Evolutionary conservation across 108 stramenopile species (phyloP), one percentile per base, ranked within the genome.

Genomic region (Skeletonema menzelii): DNA sequence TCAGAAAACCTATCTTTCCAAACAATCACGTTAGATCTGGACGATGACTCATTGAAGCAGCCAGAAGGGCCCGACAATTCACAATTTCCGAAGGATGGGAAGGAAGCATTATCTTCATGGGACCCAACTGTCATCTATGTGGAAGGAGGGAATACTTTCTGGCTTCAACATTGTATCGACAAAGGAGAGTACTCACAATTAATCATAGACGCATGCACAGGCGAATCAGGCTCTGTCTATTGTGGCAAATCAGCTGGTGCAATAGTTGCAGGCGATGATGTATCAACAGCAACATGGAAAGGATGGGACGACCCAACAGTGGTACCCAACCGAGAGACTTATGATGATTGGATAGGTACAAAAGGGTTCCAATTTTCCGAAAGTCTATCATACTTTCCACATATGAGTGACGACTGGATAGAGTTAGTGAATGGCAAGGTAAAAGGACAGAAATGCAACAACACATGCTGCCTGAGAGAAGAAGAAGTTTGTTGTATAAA

Each of bases 141-240:
- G 14, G 88, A 94, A 75, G 95, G 95, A 8, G 95, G 95, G 10
- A 96, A 96, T 60, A 93, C 95, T 12, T 96, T 96, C 74, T 94
- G 92, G 92, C 83, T 95, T 73, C 83, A 92, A 32, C 88, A 93
- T 67, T 95, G 95, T 67, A 85, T 95, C 67, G 87, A 87, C 44
- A 86, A 85, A 20, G 84, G 87, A 19, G 60, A 75, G n/a, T 66
- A 83, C 24, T 42, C 63, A 20, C 12, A 19, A 26, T 40, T 69
- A 32, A 62, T 91, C n/a, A 63, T 71, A 42, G 58, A 75, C 56
- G 76, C 87, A 10, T 82, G 83, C 47, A 56, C 59, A 22, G 69
- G 59, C 8, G 12, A 31, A 32, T 42, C 38, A 22, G 67, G 76
- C 31, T 68, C 88, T 2, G 87, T 96, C 5, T 96, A 96, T 63